Evolutionary conservation across 2,329 filamentous ascomycete genomes (phyloP), one percentile per base, ranked within the genome.

Genomic region (Akanthomyces lecanii): DNA sequence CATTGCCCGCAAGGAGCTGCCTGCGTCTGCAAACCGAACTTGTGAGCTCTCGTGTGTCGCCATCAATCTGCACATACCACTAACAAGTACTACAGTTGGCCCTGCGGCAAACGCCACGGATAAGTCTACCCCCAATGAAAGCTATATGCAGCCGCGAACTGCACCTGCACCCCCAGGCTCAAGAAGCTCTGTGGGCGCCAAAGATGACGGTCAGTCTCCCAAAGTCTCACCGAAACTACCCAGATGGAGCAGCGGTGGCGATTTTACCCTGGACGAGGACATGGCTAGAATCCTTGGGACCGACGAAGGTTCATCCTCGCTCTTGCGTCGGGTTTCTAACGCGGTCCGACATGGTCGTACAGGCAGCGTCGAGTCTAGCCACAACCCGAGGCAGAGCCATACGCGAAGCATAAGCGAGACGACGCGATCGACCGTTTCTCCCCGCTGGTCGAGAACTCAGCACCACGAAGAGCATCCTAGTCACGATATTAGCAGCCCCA

Each of bases 251-350:
- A 83, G 85, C 50, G 91, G 91, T 59, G 91, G 88, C 61, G 92
- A 96, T 67, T 95, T 97, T 71, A 95, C 90, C 64, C 87, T 97
- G 88, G 94, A 98, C 67, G 93, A 97, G 74, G 95, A 98, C 72
- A 92, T 97, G 86, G 90, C 91, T 61, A 89, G 93, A 63, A 94
- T 97, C 63, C 81, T 97, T 64, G 89, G 87, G 47, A 88, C 86
- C 23, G 91, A 94, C 65, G 90, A 92, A 72, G 81, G 83, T 50
- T 89, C 87, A 38, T 88, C 91, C 30, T 94, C 91, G 1, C 90
- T 97, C 65, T 80, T 98, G 66, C 90, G 91, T 63, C 87, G 92
- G 59, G 90, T 97, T 47, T 98, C 95, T 8, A 97, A 97, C 72
- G 93, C 91, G 57, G 92, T 97, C 63, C 91, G 92, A 66, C 95